These are phyloP conservation scores for Geosmithia flava DNA, from an alignment of 2,329 filamentous ascomycete genomes.

Conservation along the genomic window DNA sequence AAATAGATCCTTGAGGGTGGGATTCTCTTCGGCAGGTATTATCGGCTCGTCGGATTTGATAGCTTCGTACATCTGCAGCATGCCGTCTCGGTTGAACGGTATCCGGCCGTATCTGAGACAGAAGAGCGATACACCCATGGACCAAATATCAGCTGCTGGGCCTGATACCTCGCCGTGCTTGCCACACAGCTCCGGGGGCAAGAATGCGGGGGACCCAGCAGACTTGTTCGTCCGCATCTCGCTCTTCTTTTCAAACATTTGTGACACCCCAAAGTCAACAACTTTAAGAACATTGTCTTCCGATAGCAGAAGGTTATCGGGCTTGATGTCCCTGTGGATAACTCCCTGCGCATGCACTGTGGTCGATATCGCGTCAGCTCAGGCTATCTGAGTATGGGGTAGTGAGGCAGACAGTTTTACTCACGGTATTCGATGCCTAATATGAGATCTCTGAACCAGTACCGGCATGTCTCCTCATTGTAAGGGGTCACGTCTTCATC, in stretches of 20 bases:
- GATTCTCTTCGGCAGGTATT: constrained; percentile 51
- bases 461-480: constrained; percentile 66
- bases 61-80: constrained; percentile 80
- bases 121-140: constrained; percentile 92
- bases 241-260: constrained; percentile 83
- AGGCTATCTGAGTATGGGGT: neutral
- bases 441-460: constrained; percentile 91
- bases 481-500: constrained; percentile 75
- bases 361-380: constrained; percentile 5
- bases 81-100: constrained; percentile 68
- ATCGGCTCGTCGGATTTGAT: constrained; percentile 61
- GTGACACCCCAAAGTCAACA: constrained; percentile 96
- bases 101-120: constrained; percentile 82
- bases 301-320: constrained; percentile 86
- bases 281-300: constrained; percentile 91
- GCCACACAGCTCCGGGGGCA: constrained; percentile 83
- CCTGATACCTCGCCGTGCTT: constrained; percentile 83
- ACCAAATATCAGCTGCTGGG: constrained; percentile 90
- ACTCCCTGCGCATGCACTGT: constrained; percentile 86
- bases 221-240: constrained; percentile 90
- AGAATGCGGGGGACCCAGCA: constrained; percentile 86
- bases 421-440: constrained; percentile 84
- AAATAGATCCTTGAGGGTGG: constrained; percentile 65
- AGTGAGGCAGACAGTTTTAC: constrained; percentile 16
- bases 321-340: constrained; percentile 94